These are phyloP conservation scores for Pleurotus djamor DNA, from an alignment of 768 basidiomycete species.

Conservation along the genomic window DNA sequence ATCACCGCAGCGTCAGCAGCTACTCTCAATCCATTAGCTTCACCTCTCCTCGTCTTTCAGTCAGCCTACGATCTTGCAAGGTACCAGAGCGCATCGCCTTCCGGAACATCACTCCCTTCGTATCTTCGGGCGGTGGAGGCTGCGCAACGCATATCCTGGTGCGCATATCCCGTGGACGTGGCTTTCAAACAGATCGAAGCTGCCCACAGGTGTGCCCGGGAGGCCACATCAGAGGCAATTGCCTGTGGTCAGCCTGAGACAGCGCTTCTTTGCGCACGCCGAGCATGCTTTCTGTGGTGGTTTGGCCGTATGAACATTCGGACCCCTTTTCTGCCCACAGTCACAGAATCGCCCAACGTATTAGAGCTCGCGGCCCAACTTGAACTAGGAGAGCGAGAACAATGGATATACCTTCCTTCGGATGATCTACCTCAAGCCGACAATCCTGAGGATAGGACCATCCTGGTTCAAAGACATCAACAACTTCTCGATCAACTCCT, in stretches of 20 bases:
- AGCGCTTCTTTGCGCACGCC: not conserved
- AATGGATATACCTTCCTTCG: not conserved
- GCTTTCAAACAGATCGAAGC: not conserved
- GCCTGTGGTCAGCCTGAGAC: not conserved
- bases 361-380: not conserved
- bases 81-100: not conserved
- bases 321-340: not conserved
- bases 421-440: not conserved
- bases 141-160: not conserved
- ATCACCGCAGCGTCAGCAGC: not conserved
- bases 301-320: not conserved
- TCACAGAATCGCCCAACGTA: not conserved
- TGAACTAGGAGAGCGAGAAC: not conserved
- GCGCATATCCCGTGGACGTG: not conserved
- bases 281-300: not conserved
- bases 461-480: not conserved
- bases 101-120: not conserved
- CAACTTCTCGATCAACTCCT: not conserved
- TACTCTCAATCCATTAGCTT: not conserved
- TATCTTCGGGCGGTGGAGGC: not conserved
- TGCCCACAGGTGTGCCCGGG: not conserved
- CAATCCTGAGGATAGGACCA: not conserved
- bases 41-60: not conserved
- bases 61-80: not conserved
- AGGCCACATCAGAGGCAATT: not conserved